Conservation (phyloP, 768 basidiomycete species). For the Boletus pseudopeckii region DNA sequence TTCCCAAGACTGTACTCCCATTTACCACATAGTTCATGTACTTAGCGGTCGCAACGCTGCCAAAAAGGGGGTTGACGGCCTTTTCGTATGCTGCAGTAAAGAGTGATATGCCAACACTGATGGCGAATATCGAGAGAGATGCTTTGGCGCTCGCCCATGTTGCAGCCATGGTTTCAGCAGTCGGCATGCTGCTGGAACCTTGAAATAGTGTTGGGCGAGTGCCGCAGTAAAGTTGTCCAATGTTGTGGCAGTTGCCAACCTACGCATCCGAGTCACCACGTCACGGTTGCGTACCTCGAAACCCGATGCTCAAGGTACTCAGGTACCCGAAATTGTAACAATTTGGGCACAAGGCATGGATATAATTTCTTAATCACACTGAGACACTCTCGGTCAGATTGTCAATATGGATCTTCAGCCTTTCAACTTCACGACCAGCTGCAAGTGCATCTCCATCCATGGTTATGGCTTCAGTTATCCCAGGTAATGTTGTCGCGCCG, state of each 20-base stretch:
- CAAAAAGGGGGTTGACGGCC: constrained; percentile 68
- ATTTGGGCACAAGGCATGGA: not conserved
- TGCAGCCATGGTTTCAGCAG: not conserved
- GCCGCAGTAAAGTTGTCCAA: not conserved
- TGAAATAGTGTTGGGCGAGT: not conserved
- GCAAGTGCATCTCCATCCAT: constrained; percentile 62
- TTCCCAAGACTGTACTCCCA: constrained; percentile 34
- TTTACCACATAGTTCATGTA: constrained; percentile 43
- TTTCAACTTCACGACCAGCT: constrained; percentile 60
- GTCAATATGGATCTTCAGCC: constrained; percentile 53
- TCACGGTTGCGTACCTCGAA: not conserved
- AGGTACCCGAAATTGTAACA: not conserved
- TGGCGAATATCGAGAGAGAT: constrained; percentile 25
- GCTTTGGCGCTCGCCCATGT: constrained; percentile 14
- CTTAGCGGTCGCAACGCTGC: constrained; percentile 49
- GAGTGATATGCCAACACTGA: constrained; percentile 46
- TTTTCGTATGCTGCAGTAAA: constrained; percentile 60
- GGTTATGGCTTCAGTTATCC: constrained; percentile 72
- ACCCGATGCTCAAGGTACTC: not conserved
- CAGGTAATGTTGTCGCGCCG: constrained; percentile 84
- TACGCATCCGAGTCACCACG: not conserved
- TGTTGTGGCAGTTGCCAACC: not conserved
- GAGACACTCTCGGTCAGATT: constrained; percentile 39
- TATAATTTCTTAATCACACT: constrained; percentile 4
- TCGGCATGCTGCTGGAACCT: constrained; percentile 2